A percentile compares a stretch with the other conserved stretches of the same genome.
Conservation (phyloP, 768 basidiomycete species). For the Pulveroboletus ravenelii region DNA sequence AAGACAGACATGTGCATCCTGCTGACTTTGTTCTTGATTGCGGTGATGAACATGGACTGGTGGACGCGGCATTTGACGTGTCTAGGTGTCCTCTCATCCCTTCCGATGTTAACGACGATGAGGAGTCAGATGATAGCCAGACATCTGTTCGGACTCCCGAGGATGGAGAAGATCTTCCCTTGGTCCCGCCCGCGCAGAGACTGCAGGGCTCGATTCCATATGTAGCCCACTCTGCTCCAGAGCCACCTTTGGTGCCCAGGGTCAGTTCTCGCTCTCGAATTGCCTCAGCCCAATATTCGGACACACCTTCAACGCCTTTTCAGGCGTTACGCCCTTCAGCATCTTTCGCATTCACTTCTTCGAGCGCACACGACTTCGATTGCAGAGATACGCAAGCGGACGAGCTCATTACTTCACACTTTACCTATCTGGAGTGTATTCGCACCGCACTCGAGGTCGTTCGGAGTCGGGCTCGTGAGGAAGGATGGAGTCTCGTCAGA, state of each 20-base stretch:
- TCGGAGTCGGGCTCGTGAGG: slow-evolving; percentile 37
- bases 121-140: slow-evolving; percentile 26
- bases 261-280: slow-evolving; percentile 24
- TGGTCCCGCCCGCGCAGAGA: neutral
- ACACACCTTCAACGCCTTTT: neutral
- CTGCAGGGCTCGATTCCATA: neutral
- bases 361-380: neutral
- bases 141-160: slow-evolving; percentile 25
- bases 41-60: slow-evolving; percentile 1
- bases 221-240: neutral
- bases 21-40: slow-evolving; percentile 7
- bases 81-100: slow-evolving; percentile 18
- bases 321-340: neutral
- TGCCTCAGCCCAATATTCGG: slow-evolving; percentile 3
- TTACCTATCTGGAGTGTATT: slow-evolving; percentile 34
- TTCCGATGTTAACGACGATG: slow-evolving; percentile 27
- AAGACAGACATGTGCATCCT: slow-evolving; percentile 5
- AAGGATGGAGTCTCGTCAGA: slow-evolving; percentile 38
- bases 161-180: slow-evolving; percentile 18
- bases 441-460: slow-evolving; percentile 39
- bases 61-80: slow-evolving; percentile 17
- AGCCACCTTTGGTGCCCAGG: slow-evolving; percentile 17
- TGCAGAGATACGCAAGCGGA: slow-evolving; percentile 2
- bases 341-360: slow-evolving; percentile 6
- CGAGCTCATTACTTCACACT: slow-evolving; percentile 14